These are phyloP conservation scores for Apiotrichum domesticum DNA, from an alignment of 1,284 basidiomycete species.

Conservation along the genomic window DNA sequence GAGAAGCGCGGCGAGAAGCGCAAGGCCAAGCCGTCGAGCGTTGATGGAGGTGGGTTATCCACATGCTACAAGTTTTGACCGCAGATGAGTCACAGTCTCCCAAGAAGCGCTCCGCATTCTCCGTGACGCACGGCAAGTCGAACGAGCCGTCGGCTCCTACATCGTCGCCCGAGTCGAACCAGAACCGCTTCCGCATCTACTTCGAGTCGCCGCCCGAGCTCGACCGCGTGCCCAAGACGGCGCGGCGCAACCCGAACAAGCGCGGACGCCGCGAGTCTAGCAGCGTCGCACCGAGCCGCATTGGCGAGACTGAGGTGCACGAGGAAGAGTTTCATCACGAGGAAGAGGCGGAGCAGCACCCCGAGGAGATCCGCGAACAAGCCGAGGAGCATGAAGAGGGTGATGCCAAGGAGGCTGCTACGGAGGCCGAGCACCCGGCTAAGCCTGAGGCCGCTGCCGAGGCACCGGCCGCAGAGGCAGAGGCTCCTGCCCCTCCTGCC, in stretches of 20 bases:
- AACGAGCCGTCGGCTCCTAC: constrained; percentile 16
- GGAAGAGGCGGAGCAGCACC: constrained; percentile 14
- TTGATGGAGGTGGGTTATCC: constrained; percentile 37
- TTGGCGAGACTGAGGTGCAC: constrained; percentile 10
- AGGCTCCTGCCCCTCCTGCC: constrained; percentile 2
- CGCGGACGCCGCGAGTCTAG: constrained; percentile 57
- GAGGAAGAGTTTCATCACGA: constrained; percentile 40
- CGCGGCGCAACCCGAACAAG: constrained; percentile 49
- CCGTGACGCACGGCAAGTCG: constrained; percentile 38
- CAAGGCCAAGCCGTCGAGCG: constrained; percentile 41
- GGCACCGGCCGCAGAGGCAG: neutral
- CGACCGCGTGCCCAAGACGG: constrained; percentile 39
- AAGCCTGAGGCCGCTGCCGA: constrained; percentile 8
- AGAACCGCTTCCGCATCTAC: constrained; percentile 48
- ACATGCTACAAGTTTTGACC: neutral
- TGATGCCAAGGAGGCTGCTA: constrained; percentile 40
- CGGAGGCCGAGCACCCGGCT: neutral
- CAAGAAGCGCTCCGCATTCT: constrained; percentile 40
- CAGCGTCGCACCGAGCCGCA: constrained; percentile 32
- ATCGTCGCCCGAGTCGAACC: constrained; percentile 31
- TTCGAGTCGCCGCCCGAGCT: constrained; percentile 48
- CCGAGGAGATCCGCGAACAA: neutral
- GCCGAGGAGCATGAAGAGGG: constrained; percentile 18
- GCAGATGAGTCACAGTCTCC: constrained; percentile 19
- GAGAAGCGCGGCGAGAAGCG: constrained; percentile 43